Conservation (phyloP, 768 basidiomycete species). For the Boletales sp. region DNA sequence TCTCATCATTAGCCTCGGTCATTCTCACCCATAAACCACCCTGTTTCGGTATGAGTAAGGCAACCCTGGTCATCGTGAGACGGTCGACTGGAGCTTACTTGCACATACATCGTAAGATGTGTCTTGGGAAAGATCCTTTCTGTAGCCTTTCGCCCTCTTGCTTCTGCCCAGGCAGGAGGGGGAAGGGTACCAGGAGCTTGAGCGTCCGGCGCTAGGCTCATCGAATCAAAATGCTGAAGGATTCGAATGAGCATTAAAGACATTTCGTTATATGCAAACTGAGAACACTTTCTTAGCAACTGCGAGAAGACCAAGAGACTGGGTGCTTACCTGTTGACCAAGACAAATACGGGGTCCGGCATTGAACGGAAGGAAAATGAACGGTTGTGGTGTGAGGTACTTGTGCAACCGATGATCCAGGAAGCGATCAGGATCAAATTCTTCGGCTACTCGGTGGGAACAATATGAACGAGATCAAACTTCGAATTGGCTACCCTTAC, state of each 20-base stretch:
- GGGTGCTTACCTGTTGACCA: slow-evolving; percentile 48
- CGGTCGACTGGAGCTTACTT: slow-evolving; percentile 28
- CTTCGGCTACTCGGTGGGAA: slow-evolving; percentile 41
- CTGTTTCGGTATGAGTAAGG: slow-evolving; percentile 23
- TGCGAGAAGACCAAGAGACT: background rate
- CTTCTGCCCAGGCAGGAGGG: slow-evolving; percentile 44
- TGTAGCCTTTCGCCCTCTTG: slow-evolving; percentile 43
- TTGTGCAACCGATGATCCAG: slow-evolving; percentile 60
- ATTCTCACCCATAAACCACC: slow-evolving; percentile 54
- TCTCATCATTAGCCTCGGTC: slow-evolving; percentile 11
- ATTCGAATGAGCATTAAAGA: slow-evolving; percentile 63
- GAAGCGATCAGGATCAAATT: slow-evolving; percentile 72
- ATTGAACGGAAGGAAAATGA: slow-evolving; percentile 70
- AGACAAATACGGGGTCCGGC: slow-evolving; percentile 55
- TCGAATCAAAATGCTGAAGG: slow-evolving; percentile 52
- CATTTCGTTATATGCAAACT: slow-evolving; percentile 59
- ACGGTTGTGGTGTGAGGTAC: slow-evolving; percentile 59
- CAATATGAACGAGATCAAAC: background rate
- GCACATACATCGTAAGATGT: slow-evolving; percentile 53
- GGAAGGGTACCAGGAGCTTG: slow-evolving; percentile 44
- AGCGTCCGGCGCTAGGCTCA: slow-evolving; percentile 45
- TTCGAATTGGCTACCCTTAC: slow-evolving; percentile 26
- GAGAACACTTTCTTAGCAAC: background rate
- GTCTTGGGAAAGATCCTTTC: slow-evolving; percentile 51
- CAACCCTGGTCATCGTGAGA: background rate